Evolutionary conservation across 1,284 basidiomycete genomes (phyloP).

Genomic region (Athelia psychrophila): DNA sequence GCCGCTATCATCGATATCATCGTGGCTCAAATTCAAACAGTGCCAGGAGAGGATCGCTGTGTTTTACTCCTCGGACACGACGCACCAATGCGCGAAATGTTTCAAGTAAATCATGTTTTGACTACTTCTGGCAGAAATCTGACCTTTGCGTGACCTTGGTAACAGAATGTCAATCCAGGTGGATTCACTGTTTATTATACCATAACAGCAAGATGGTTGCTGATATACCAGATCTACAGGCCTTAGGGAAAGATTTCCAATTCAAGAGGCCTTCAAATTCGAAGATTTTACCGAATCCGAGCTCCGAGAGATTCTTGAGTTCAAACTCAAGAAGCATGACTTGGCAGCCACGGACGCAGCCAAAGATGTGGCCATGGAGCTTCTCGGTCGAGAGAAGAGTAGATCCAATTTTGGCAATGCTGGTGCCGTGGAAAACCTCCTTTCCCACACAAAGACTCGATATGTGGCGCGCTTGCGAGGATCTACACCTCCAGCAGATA

Average conservation of each 20-base stretch:
- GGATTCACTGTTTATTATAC: no score
- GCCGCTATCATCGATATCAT: conserved; percentile 69
- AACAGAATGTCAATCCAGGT: no score
- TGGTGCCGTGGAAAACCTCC: conserved; percentile 65
- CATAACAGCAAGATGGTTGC: no score
- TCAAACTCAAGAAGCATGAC: conserved; percentile 55
- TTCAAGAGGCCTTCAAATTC: conserved; percentile 64
- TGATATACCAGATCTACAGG: no score
- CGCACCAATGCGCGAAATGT: conserved; percentile 65
- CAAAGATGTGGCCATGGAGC: conserved; percentile 51
- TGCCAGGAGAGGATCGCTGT: conserved; percentile 65
- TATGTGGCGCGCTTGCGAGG: conserved; percentile 42
- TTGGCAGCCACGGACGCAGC: conserved; percentile 53
- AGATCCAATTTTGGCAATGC: conserved; percentile 67
- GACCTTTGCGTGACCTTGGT: conserved; percentile 8
- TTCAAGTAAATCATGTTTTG: conserved; percentile 37
- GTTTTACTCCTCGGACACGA: conserved; percentile 65
- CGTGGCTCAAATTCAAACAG: conserved; percentile 67
- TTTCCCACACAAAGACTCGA: conserved; percentile 50
- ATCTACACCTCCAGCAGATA: conserved; percentile 30
- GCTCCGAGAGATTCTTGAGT: conserved; percentile 46
- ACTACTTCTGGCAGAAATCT: no score
- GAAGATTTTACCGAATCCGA: conserved; percentile 57
- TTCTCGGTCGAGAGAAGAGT: conserved; percentile 47
- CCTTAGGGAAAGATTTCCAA: conserved; percentile 56